A percentile compares a stretch with the other conserved stretches of the same genome.
Evolutionary conservation across 768 basidiomycete species (phyloP).

Genomic region (Mycena galopus): DNA sequence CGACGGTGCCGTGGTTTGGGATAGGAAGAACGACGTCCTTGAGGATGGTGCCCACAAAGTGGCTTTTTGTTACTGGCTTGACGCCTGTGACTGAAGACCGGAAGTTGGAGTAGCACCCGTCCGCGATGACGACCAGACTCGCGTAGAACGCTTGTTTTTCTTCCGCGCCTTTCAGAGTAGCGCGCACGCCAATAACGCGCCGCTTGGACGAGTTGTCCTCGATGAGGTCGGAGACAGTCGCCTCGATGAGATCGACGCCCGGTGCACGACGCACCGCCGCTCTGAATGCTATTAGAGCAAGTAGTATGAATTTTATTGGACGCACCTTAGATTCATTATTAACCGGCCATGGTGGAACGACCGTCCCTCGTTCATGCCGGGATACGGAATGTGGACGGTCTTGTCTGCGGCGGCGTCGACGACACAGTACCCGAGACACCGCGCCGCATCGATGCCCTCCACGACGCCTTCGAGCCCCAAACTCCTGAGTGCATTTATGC

Average conservation of each 20-base stretch:
- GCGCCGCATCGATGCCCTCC: constrained; percentile 90
- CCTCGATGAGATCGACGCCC: constrained; percentile 87
- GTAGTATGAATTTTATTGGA: not conserved
- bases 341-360: constrained; percentile 96
- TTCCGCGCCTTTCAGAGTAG: constrained; percentile 50
- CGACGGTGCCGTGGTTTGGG: constrained; percentile 86
- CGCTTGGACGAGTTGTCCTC: constrained; percentile 60
- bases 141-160: constrained; percentile 74
- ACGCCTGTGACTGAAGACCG: constrained; percentile 64
- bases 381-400: constrained; percentile 92
- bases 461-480: constrained; percentile 85
- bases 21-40: constrained; percentile 82
- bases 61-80: constrained; percentile 72
- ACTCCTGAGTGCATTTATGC: constrained; percentile 77
- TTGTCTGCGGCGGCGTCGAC: constrained; percentile 69
- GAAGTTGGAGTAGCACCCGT: constrained; percentile 97
- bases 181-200: constrained; percentile 76
- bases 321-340: constrained; percentile 77
- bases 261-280: constrained; percentile 68
- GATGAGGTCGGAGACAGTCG: constrained; percentile 83
- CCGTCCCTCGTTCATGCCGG: constrained; percentile 76
- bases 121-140: constrained; percentile 88
- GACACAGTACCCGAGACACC: constrained; percentile 89
- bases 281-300: not conserved
- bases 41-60: constrained; percentile 90